These are phyloP conservation scores for Gossypium bickii DNA, from an alignment of 345 rosid species.

Conservation along the genomic window DNA sequence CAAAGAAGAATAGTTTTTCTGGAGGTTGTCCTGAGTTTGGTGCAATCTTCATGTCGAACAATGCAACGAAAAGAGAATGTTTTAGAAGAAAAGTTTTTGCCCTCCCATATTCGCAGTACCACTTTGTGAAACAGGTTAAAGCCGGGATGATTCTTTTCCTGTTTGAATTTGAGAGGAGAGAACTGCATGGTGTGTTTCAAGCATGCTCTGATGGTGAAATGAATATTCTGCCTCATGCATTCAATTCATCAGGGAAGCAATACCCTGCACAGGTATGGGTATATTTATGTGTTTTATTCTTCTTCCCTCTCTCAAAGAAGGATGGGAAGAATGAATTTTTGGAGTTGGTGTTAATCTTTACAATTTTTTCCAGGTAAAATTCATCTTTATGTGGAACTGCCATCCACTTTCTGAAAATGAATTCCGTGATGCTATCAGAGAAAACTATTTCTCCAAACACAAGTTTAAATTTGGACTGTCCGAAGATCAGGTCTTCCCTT, in stretches of 20 bases:
- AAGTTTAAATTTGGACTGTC: constrained; percentile 84
- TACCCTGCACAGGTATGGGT: constrained; percentile 68
- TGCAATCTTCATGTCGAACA: constrained; percentile 71
- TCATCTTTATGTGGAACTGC: constrained; percentile 48
- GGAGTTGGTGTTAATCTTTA: background rate
- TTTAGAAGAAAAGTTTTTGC: constrained; percentile 46
- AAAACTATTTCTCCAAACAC: constrained; percentile 45
- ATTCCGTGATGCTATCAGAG: constrained; percentile 51
- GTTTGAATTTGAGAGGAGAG: constrained; percentile 58
- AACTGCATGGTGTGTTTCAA: constrained; percentile 64
- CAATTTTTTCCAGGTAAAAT: constrained; percentile 39
- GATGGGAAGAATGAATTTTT: background rate
- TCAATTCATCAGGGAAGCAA: constrained; percentile 49
- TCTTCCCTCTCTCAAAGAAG: background rate
- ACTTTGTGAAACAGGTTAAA: constrained; percentile 58
- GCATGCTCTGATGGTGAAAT: constrained; percentile 56
- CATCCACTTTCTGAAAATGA: constrained; percentile 54
- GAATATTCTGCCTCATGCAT: constrained; percentile 55
- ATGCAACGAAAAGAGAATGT: constrained; percentile 44
- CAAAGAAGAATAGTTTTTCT: constrained; percentile 13
- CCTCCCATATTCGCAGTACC: constrained; percentile 38
- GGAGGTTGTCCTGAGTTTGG: constrained; percentile 50
- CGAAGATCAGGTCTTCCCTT: constrained; percentile 48
- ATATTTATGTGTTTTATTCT: background rate
- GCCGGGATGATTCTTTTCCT: constrained; percentile 68